These are phyloP conservation scores for Umbilicaria muhlenbergii DNA, from an alignment of 495 filamentous ascomycete genomes.

Conservation along the genomic window DNA sequence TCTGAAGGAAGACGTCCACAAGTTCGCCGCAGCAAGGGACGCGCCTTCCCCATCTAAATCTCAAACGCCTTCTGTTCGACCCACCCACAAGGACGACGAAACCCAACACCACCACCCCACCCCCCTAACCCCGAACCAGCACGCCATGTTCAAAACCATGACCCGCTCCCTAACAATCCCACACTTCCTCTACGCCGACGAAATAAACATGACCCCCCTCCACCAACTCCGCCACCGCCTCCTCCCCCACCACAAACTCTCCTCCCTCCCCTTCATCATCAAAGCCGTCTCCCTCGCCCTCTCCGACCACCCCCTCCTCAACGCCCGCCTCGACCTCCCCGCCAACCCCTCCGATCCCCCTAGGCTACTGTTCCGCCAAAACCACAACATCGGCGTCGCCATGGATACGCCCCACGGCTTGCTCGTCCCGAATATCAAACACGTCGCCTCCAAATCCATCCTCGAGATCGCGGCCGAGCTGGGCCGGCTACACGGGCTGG, in stretches of 20 bases:
- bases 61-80: background rate
- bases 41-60: constrained; percentile 1
- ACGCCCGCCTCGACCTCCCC: constrained; percentile 57
- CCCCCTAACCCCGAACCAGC: constrained; percentile 61
- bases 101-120: constrained; percentile 49
- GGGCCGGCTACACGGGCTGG: constrained; percentile 52
- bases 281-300: constrained; percentile 86
- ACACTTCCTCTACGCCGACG: constrained; percentile 85
- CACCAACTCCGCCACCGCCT: constrained; percentile 52
- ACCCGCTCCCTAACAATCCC: constrained; percentile 78
- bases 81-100: constrained; percentile 14
- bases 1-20: constrained; percentile 84
- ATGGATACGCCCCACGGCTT: constrained; percentile 88
- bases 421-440: constrained; percentile 86
- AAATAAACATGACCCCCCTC: constrained; percentile 61
- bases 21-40: constrained; percentile 33
- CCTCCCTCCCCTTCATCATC: constrained; percentile 85
- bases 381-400: constrained; percentile 92
- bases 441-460: constrained; percentile 61
- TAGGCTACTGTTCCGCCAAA: constrained; percentile 51
- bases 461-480: constrained; percentile 64
- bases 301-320: constrained; percentile 67
- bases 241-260: constrained; percentile 51
- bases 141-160: constrained; percentile 98
- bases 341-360: constrained; percentile 41